Base-by-base conservation (phyloP, 2,329 filamentous ascomycete genomes). In the Xylariales sp. region DNA sequence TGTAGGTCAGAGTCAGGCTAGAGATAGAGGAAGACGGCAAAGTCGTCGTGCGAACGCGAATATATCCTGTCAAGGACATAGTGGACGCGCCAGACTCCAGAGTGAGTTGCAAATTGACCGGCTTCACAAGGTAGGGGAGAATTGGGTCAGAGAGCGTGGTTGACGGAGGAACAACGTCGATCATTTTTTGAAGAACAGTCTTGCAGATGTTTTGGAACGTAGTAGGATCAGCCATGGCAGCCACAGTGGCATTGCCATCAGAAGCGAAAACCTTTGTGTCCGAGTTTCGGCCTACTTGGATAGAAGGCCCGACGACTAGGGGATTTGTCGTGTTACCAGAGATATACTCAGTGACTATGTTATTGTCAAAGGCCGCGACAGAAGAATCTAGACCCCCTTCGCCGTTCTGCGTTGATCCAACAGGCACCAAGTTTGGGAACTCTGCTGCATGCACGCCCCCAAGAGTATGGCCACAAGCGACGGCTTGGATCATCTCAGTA, bases 401-500 rank as follows among this genome's bases (percentile, higher is more conserved):
- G 15, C 68, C 73, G 40, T 75, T 64, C 7, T 62, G 53, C 4
- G 62, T n/a, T n/a, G n/a, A 62, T 4, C 68, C 69, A 3, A 60
- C 45, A 2, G 70, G 63, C 2, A 78, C 70, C 31, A 82, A 70
- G 7, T 69, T 61, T 0, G 74, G 71, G 46, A 78, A 78, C 47
- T 78, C 66, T 8, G 55, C 53, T 19, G 64, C 62, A 57, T 82
- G 78, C 6, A 82, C 78, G 12, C 77, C 74, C 16, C 79, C 79
- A 16, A 83, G 56, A 0, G 74, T 75, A 54, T 83, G 79, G 3
- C 79, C 79, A 52, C 79, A 83, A 8, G 77, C 78, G 2, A 70
- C 71, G 18, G 78, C 62, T 51, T 76, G 69, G 31, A 82, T 79
- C 76, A 81, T 82, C 48, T 82, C 74, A 12, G 65, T 56, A 9